Evolutionary conservation across 176 grass and related monocot species (phyloP).

Genomic region (Oryza australiensis): DNA sequence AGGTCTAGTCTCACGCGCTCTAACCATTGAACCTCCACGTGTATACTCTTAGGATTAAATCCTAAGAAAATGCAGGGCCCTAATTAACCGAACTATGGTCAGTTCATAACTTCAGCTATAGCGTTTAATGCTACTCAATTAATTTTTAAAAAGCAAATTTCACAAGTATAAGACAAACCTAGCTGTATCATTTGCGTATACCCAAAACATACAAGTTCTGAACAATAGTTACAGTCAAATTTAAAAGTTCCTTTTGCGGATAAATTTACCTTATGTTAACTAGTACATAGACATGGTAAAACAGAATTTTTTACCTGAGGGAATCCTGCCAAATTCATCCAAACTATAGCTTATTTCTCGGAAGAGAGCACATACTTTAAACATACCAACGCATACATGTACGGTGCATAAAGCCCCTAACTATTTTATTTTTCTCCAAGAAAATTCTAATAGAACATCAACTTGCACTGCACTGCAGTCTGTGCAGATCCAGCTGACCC

Average conservation of each 20-base stretch:
- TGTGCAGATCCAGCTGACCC: not conserved
- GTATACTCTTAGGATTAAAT: too few species aligned
- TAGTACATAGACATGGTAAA: too few species aligned
- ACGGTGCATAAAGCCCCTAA: not conserved
- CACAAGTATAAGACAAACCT: not conserved
- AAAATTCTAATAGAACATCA: not conserved
- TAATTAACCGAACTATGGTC: too few species aligned
- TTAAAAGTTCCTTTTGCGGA: not conserved
- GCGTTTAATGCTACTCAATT: too few species aligned
- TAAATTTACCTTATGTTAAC: too few species aligned
- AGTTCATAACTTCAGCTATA: too few species aligned
- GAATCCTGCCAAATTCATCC: not conserved
- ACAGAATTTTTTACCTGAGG: not conserved
- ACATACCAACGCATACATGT: not conserved
- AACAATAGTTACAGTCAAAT: not conserved
- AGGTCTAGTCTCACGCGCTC: too few species aligned
- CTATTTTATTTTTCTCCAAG: not conserved
- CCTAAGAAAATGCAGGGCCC: too few species aligned
- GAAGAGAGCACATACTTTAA: not conserved
- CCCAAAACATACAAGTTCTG: not conserved
- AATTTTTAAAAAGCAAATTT: too few species aligned
- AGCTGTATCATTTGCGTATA: not conserved
- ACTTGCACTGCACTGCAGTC: not conserved
- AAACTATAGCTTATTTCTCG: not conserved
- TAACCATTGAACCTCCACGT: too few species aligned